A percentile compares a stretch with the other conserved stretches of the same genome.
These are phyloP conservation scores for Halophytophthora polymorphica DNA, from an alignment of 352 stramenopile species.

Conservation along the genomic window DNA sequence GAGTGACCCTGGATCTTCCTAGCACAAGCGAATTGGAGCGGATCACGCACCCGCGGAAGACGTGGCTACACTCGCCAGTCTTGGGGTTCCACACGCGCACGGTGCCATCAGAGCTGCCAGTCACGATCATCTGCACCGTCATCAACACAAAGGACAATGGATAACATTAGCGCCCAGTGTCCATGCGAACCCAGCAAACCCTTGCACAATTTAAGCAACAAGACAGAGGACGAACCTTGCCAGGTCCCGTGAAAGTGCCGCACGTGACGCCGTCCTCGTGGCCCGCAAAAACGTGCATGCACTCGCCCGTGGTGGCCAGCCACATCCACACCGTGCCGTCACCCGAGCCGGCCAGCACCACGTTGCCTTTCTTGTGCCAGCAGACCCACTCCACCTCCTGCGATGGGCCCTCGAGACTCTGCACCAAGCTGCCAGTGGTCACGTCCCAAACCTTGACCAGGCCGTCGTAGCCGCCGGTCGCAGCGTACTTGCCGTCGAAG, in stretches of 20 bases:
- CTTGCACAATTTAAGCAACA: neutral
- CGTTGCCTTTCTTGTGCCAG: constrained; percentile 91
- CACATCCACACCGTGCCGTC: constrained; percentile 92
- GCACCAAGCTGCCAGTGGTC: constrained; percentile 68
- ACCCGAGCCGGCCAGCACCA: constrained; percentile 85
- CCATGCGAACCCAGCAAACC: neutral
- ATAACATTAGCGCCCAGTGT: neutral
- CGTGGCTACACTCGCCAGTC: constrained; percentile 90
- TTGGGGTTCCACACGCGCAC: constrained; percentile 96
- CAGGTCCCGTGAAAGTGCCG: constrained; percentile 92
- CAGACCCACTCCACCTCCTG: constrained; percentile 90
- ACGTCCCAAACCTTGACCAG: constrained; percentile 90
- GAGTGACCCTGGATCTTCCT: neutral
- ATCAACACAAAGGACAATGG: constrained; percentile 1
- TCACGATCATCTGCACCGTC: constrained; percentile 85
- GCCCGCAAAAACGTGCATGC: constrained; percentile 97
- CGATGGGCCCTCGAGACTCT: constrained; percentile 85
- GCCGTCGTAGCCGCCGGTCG: constrained; percentile 83
- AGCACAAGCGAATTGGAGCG: neutral
- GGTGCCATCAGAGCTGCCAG: constrained; percentile 91
- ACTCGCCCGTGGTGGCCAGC: constrained; percentile 93
- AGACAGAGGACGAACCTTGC: constrained; percentile 67
- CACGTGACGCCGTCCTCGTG: constrained; percentile 95
- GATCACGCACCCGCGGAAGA: constrained; percentile 74
- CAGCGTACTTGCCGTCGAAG: constrained; percentile 85